Evolutionary conservation across 1,284 basidiomycete genomes (phyloP), one percentile per base, ranked within the genome.

Genomic region (Cryptococcus sp.): DNA sequence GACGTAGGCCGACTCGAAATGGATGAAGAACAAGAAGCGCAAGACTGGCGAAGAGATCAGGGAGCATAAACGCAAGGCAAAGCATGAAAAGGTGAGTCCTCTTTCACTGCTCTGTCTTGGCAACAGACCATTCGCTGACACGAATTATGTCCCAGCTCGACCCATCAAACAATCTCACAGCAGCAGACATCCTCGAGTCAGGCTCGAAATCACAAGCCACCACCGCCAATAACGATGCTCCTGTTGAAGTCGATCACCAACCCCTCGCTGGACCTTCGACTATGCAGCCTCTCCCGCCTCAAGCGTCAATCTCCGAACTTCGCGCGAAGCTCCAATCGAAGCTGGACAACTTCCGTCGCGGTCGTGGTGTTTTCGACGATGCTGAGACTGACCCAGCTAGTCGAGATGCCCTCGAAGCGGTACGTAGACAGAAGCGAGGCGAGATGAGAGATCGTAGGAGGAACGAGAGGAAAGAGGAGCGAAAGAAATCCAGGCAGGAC

Each of bases 1-100:
- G 13, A n/a, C 50, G 57, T 34, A 81, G 76, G 68, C 74, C 52
- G 82, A 85, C 16, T 86, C 84, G 48, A 93, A 88, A 75, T 93
- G 87, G 77, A 89, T 91, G 76, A 93, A 92, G 80, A 89, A 93
- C 75, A 91, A 87, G 79, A 92, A 90, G 78, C 87, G 91, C 62
- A 82, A 86, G 76, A 89, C 89, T 52, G 86, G 87, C 17, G 90
- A 93, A 67, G 87, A 87, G 46, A 83, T 89, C 50, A 92, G 93
- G 74, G 89, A 93, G 77, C 89, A 88, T 1, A 86, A 89, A 23
- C 89, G 88, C 76, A 90, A 89, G 69, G 89, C 89, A 1, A 89
- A 88, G 73, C 83, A 86, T 50, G 89, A 89, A 55, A 93, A 93
- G 84, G 92, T 91, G 57, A 34, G 80, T 73, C 3, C 22, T 23